phyloP scores from a whole-genome alignment of 2,329 filamentous ascomycete species.

The Immersiporthe knoxdaviesiana region DNA sequence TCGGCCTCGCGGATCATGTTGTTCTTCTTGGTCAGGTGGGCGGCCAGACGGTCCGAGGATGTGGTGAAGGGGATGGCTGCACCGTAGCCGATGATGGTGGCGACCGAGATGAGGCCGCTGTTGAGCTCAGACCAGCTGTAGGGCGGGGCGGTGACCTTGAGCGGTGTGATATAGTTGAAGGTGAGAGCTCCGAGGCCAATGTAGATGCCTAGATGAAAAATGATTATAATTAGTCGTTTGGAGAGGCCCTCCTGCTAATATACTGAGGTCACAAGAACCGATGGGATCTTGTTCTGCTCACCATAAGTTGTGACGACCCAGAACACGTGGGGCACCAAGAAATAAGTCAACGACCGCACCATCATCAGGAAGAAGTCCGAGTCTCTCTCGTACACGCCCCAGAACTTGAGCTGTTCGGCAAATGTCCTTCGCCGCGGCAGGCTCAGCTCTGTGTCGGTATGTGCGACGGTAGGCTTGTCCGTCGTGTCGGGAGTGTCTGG shows the following conservation, averaged over 20 bases:
- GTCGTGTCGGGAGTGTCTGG: slow-evolving; percentile 19
- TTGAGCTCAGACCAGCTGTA: slow-evolving; percentile 51
- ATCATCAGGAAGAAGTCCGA: slow-evolving; percentile 50
- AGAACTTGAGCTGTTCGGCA: slow-evolving; percentile 46
- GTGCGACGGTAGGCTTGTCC: slow-evolving; percentile 20
- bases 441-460: slow-evolving; percentile 6
- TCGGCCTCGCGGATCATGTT: slow-evolving; percentile 53
- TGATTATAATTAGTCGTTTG: not conserved
- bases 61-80: slow-evolving; percentile 50
- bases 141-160: slow-evolving; percentile 48
- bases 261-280: no score
- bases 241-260: no score
- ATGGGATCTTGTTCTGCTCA: slow-evolving; percentile 34
- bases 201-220: slow-evolving; percentile 41
- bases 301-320: slow-evolving; percentile 53
- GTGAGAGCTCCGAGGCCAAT: slow-evolving; percentile 53
- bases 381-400: slow-evolving; percentile 46
- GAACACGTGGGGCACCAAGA: slow-evolving; percentile 51
- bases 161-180: slow-evolving; percentile 54
- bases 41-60: slow-evolving; percentile 47
- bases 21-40: slow-evolving; percentile 48
- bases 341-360: slow-evolving; percentile 50
- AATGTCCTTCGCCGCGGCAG: slow-evolving; percentile 46
- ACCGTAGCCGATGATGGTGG: slow-evolving; percentile 40
- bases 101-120: slow-evolving; percentile 51